These are phyloP conservation scores for Meyerozyma elateridarum DNA, from an alignment of 1,139 yeast genomes.

Conservation along the genomic window DNA sequence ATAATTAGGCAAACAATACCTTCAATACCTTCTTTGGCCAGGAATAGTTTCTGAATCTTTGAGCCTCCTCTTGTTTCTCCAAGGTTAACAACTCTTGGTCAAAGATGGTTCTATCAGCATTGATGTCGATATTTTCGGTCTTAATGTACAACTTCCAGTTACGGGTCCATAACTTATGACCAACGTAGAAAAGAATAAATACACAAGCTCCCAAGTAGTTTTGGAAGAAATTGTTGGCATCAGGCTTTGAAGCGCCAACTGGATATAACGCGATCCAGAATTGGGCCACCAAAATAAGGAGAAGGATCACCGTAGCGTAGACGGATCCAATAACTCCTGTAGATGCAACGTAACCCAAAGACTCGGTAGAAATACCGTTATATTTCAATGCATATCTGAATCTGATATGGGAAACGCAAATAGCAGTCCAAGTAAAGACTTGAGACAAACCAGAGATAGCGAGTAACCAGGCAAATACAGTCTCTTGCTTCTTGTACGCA, in stretches of 20 bases:
- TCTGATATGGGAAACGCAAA: conserved; percentile 39
- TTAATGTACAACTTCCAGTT: conserved; percentile 29
- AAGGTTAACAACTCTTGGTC: conserved; percentile 35
- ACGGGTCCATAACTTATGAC: conserved; percentile 31
- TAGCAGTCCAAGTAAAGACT: conserved; percentile 40
- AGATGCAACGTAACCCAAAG: conserved; percentile 37
- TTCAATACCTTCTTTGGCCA: conserved; percentile 21
- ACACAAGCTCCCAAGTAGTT: conserved; percentile 35
- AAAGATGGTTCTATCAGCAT: conserved; percentile 30
- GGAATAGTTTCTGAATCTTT: conserved; percentile 21
- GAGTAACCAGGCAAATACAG: conserved; percentile 42
- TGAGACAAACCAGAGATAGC: conserved; percentile 42
- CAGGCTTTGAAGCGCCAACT: conserved; percentile 25
- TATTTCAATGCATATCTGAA: conserved; percentile 38
- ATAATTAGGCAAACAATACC: conserved; percentile 17
- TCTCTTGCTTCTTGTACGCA: conserved; percentile 35
- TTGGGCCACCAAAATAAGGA: conserved; percentile 33
- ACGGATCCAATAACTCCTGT: conserved; percentile 41
- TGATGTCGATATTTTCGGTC: conserved; percentile 31
- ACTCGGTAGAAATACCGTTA: conserved; percentile 28
- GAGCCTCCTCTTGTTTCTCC: conserved; percentile 32
- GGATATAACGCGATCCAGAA: conserved; percentile 42
- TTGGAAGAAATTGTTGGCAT: conserved; percentile 33
- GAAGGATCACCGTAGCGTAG: conserved; percentile 31
- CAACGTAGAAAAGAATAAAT: conserved; percentile 28